Conservation (phyloP, 805 yeast genomes). For the Yamadazyma endophytica region DNA sequence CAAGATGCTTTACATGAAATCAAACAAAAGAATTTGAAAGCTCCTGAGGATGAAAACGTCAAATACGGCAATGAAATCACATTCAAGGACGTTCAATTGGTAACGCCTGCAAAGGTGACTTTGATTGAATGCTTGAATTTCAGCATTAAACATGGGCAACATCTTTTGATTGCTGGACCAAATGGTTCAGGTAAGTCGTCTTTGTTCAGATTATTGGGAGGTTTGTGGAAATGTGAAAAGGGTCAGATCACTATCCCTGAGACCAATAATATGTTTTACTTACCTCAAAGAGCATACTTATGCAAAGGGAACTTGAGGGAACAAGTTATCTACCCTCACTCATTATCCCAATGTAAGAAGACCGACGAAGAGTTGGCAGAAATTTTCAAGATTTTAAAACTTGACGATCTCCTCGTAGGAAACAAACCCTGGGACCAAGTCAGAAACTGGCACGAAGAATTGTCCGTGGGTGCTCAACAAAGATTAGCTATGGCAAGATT, state of each 20-base stretch:
- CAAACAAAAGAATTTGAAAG: conserved; percentile 14
- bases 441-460: conserved; percentile 84
- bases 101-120: conserved; percentile 80
- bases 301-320: conserved; percentile 77
- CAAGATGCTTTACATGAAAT: conserved; percentile 58
- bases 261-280: conserved; percentile 68
- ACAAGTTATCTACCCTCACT: conserved; percentile 85
- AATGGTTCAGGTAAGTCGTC: conserved; percentile 97
- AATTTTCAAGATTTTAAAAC: conserved; percentile 53
- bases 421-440: conserved; percentile 56
- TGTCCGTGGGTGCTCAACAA: conserved; percentile 90
- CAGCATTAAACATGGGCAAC: conserved; percentile 75
- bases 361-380: conserved; percentile 49
- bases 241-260: conserved; percentile 62
- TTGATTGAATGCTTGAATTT: conserved; percentile 65
- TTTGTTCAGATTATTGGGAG: conserved; percentile 83
- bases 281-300: conserved; percentile 90
- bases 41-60: conserved; percentile 15
- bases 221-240: conserved; percentile 79
- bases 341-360: conserved; percentile 53
- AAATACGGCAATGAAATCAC: conserved; percentile 52
- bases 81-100: conserved; percentile 72
- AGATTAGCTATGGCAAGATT: conserved; percentile 89
- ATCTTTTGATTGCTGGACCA: conserved; percentile 87
- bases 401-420: conserved; percentile 49